Conservation (phyloP, 2,329 filamentous ascomycete genomes). For the Rhinocladiella mackenziei region DNA sequence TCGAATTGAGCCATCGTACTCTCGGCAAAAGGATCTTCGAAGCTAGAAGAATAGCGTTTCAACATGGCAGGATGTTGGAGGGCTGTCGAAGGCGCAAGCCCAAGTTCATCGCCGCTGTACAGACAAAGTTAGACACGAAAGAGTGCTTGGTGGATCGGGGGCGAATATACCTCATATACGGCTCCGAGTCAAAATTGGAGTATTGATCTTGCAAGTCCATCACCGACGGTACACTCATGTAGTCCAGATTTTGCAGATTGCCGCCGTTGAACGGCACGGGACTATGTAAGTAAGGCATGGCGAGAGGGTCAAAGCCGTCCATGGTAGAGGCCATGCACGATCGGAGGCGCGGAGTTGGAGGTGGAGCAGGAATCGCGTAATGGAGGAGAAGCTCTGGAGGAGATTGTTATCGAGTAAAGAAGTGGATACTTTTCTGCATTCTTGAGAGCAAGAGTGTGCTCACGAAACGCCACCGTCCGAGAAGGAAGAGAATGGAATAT, state of each 20-base stretch:
- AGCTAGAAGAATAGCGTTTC: constrained; percentile 48
- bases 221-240: constrained; percentile 48
- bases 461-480: constrained; percentile 6
- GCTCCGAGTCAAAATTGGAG: constrained; percentile 58
- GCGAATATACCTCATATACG: constrained; percentile 53
- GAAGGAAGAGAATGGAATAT: constrained; percentile 4
- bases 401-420: constrained; percentile 3
- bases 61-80: constrained; percentile 38
- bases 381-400: no score
- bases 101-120: constrained; percentile 50
- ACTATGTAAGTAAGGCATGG: constrained; percentile 60
- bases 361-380: constrained; percentile 5
- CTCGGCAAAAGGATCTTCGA: constrained; percentile 52
- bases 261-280: constrained; percentile 50
- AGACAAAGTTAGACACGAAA: constrained; percentile 14
- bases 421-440: constrained; percentile 10
- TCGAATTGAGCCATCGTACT: constrained; percentile 43
- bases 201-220: constrained; percentile 57
- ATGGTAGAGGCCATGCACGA: constrained; percentile 34
- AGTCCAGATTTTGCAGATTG: constrained; percentile 47
- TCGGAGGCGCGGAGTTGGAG: constrained; percentile 1
- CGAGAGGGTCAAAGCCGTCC: constrained; percentile 58
- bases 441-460: constrained; percentile 10
- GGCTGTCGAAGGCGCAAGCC: constrained; percentile 44
- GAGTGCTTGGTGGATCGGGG: no score